Evolutionary conservation across 805 yeast genomes (phyloP), one percentile per base, ranked within the genome.

Genomic region (Barnettozyma siamensis): DNA sequence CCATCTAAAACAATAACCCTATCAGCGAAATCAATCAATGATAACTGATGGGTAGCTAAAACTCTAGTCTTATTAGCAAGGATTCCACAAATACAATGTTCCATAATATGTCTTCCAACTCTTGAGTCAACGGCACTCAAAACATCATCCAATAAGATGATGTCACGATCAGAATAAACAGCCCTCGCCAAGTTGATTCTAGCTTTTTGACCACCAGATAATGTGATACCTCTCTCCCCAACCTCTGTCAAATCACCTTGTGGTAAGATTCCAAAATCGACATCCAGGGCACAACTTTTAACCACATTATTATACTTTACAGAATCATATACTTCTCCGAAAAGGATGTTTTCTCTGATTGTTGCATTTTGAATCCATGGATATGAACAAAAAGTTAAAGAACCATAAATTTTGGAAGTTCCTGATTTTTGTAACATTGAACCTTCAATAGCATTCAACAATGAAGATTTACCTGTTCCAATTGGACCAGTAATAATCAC

Each of bases 141-240:
- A 13, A 85, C 88, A 57, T 86, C 95, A 57, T 86, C 95, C 39
- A 86, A 62, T 38, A 86, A 60, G 31, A 81, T 70, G 19, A 84
- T 79, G 53, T 83, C 88, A 16, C 73, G 72, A 21, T 78, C 69
- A 12, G 80, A 76, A 54, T 86, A 86, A 2, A 83, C 87, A 2
- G 91, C 83, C 57, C 95, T 72, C 4, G 95, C 95, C 45, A 86
- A 64, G 54, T 78, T 76, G 40, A 86, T 73, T 59, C 95, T 73
- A 0, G 94, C 91, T 65, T 86, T 86, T 59, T 86, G 95, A 38
- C 95, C 95, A 42, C 95, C 95, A n/a, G 91, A 82, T 32, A 86
- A 63, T 0, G 93, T 84, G 36, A 86, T 79, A 53, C 95, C 95
- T 58, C 86, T 72, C 58, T 86, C 95, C 46, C 95, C 95, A 51